These are phyloP conservation scores for Marasmius oreades DNA, from an alignment of 1,284 basidiomycete species.

Conservation along the genomic window DNA sequence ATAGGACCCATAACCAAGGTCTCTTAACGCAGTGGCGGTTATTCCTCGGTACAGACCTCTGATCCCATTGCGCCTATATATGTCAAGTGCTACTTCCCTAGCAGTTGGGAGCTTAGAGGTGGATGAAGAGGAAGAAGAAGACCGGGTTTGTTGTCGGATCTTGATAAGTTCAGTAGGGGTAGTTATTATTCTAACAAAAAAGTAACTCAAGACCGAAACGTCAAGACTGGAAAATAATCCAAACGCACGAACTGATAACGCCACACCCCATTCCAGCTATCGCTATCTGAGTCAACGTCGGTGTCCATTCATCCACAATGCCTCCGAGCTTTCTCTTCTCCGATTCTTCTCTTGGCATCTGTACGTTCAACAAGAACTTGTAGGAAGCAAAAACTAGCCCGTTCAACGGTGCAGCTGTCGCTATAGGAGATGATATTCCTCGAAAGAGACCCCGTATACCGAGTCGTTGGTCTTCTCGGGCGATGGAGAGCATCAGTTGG, in stretches of 20 bases:
- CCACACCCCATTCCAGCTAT: conserved; percentile 79
- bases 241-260: conserved; percentile 67
- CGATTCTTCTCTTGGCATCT: background rate
- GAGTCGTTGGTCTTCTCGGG: conserved; percentile 49
- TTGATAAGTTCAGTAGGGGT: conserved; percentile 85
- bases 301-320: conserved; percentile 34
- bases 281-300: conserved; percentile 65
- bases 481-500: conserved; percentile 60
- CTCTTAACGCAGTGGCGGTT: conserved; percentile 67
- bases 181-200: conserved; percentile 56
- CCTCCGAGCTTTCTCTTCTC: conserved; percentile 36
- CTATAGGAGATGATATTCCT: conserved; percentile 70
- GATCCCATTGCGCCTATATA: conserved; percentile 56
- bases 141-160: conserved; percentile 76
- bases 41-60: conserved; percentile 77
- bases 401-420: conserved; percentile 68
- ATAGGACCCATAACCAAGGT: conserved; percentile 80
- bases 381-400: conserved; percentile 76
- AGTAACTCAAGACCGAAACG: background rate
- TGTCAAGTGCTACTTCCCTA: conserved; percentile 46
- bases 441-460: conserved; percentile 64
- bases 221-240: conserved; percentile 1
- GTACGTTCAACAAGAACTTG: conserved; percentile 61
- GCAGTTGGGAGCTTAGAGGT: conserved; percentile 34
- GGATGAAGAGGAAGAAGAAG: conserved; percentile 14